Evolutionary conservation across 2,329 filamentous ascomycete species (phyloP), one percentile per base, ranked within the genome.

Genomic region (Arthrobotrys conoides): DNA sequence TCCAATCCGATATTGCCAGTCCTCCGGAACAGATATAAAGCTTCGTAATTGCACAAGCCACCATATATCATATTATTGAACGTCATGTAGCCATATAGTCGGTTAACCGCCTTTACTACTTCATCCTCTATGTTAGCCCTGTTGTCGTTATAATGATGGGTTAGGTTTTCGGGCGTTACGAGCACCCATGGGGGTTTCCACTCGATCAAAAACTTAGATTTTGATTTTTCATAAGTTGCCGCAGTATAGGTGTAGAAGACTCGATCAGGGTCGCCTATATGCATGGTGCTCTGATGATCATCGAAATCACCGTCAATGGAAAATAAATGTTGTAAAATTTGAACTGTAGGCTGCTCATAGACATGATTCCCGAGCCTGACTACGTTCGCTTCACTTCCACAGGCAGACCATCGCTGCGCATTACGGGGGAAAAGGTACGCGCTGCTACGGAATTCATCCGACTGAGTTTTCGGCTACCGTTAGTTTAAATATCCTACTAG

Each of bases 21-120:
- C 27, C 67, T 36, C 22, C 44, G 67, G 41, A 71, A 71, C 22
- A 71, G 20, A 41, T 44, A 71, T 18, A 49, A 16, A 8, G n/a
- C 22, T 20, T 61, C 30, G n/a, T 71, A 71, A 14, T 59, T 71
- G 55, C 38, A 71, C 2, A 71, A 30, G 1, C 10, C 24, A 0
- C 67, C 55, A 30, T 51, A 63, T 24, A 51, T 22, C n/a, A 71
- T 9, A 30, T 71, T 71, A 12, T 71, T 71, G 27, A 71, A 71
- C n/a, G 38, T 51, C 67, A 71, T 71, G 18, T 71, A 71, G 12
- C 67, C 41, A 20, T 71, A 71, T 20, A 71, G 1, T 18, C 64
- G 67, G 22, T 27, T 20, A 10, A 71, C 44, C 14, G 55, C 55
- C 14, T 63, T 71, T 8, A 33, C 41, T 12, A 64, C n/a, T 18